Base-by-base conservation (phyloP, 148 eudicot species). In the Camellia japonica region DNA sequence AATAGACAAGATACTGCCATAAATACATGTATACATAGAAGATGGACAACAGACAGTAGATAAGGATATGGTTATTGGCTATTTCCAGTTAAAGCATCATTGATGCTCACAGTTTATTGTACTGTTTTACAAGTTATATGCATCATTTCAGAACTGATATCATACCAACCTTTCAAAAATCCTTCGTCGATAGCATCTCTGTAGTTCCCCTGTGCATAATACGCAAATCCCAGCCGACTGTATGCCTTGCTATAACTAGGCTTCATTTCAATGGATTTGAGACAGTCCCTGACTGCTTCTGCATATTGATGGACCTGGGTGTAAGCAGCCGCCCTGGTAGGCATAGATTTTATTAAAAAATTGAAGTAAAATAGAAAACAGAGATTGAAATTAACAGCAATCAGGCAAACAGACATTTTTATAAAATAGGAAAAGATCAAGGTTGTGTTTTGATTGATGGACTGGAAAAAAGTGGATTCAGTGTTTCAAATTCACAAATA, bases 191-290 rank as follows among this genome's bases (percentile, higher is more conserved):
- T 89, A 63, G 98, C 98, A 65, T 91, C 97, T 81, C 88, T 82
- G 80, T 91, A 95, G 59, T 87, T 93, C 81, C 97, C 97, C 78
- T 91, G 96, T 63, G 96, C 94, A 86, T 93, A 93, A 78, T 91
- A 95, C 61, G 89, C 97, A 86, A 93, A 90, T 59, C 98, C 98
- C 80, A 95, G 84, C 51, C 98, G 93, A 83, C 98, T 95, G 88
- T 93, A 95, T 30, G 97, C 98, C 90, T 95, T 95, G 88, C 97
- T 86, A 82, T 95, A 95, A 73, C 82, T 87, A 58, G 97, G 98
- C 81, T 95, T 90, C 59, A 93, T 93, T 78, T 88, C 94, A 63
- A 95, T 87, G 82, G 97, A 83, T 87, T 85, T 95, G 71, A 79
- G 87, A 82, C 96, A 93, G 82, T 95, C 98, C 69, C 65, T 73